These are phyloP conservation scores for Metschnikowia noctiluminum DNA, from an alignment of 805 yeast genomes.

Conservation along the genomic window DNA sequence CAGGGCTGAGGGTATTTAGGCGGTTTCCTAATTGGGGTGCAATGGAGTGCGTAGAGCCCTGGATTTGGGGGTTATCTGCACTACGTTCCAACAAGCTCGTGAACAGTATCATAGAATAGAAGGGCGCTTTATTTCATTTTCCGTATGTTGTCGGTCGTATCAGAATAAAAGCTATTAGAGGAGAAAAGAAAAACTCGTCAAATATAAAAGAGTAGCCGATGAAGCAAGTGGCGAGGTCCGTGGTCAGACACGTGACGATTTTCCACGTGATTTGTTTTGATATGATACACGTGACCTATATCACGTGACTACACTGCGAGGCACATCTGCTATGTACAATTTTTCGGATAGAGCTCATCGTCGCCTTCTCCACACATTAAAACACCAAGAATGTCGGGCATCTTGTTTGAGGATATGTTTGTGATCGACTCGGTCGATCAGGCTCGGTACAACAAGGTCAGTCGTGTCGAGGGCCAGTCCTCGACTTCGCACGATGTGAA, in stretches of 20 bases:
- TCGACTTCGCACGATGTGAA: slow-evolving; percentile 77
- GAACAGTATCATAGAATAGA: no score
- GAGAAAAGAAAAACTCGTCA: no score
- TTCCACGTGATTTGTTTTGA: no score
- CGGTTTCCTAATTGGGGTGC: slow-evolving; percentile 3
- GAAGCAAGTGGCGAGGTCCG: no score
- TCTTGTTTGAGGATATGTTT: slow-evolving; percentile 91
- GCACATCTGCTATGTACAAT: no score
- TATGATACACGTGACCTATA: background rate
- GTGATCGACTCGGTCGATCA: slow-evolving; percentile 78
- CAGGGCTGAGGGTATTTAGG: background rate
- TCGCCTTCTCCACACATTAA: background rate
- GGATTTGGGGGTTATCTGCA: no score
- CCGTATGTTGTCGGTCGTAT: no score
- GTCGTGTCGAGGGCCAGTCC: slow-evolving; percentile 84
- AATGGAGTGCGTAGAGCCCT: background rate
- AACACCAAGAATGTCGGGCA: slow-evolving; percentile 41
- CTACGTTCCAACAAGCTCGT: no score
- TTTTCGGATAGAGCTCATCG: background rate
- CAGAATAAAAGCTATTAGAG: no score
- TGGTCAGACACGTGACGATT: background rate
- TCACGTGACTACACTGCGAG: background rate
- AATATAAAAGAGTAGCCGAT: no score
- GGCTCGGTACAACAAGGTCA: slow-evolving; percentile 88
- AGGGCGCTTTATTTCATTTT: no score